phyloP scores from a whole-genome alignment of 257 asterid species.

The Nicotiana otophora region DNA sequence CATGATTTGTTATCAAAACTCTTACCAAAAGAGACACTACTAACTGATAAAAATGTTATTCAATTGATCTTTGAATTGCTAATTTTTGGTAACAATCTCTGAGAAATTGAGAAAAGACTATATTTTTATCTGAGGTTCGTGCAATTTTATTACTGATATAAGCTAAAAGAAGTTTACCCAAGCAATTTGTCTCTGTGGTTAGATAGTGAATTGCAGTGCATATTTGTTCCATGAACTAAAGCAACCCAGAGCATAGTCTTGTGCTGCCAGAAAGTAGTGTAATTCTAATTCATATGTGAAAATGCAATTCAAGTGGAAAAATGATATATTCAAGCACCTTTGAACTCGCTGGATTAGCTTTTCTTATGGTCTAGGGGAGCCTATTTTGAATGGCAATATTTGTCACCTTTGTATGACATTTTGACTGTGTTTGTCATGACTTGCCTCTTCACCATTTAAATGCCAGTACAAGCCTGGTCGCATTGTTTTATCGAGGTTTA shows the following conservation, averaged over 20 bases:
- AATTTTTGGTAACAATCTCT: not conserved
- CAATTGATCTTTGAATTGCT: not conserved
- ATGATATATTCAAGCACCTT: not conserved
- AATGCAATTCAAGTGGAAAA: not conserved
- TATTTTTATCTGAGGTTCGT: not conserved
- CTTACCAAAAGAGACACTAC: not conserved
- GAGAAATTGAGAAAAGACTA: not conserved
- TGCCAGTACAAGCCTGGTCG: not conserved
- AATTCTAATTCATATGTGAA: not conserved
- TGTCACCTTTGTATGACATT: not conserved
- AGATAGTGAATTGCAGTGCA: conserved; percentile 4
- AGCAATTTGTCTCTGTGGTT: not conserved
- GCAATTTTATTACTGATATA: not conserved
- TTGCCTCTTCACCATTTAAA: not conserved
- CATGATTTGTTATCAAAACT: not conserved
- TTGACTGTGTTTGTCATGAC: not conserved
- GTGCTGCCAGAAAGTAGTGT: not conserved
- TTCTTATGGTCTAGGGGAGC: not conserved
- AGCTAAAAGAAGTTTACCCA: not conserved
- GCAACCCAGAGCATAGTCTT: not conserved
- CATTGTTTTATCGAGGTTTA: not conserved
- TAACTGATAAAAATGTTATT: not conserved
- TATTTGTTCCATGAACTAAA: not conserved
- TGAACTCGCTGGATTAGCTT: not conserved
- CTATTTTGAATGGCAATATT: not conserved